A percentile compares a stretch with the other conserved stretches of the same genome.
Conservation (phyloP, 257 asterid genomes). For the Cynanchum wilfordii region DNA sequence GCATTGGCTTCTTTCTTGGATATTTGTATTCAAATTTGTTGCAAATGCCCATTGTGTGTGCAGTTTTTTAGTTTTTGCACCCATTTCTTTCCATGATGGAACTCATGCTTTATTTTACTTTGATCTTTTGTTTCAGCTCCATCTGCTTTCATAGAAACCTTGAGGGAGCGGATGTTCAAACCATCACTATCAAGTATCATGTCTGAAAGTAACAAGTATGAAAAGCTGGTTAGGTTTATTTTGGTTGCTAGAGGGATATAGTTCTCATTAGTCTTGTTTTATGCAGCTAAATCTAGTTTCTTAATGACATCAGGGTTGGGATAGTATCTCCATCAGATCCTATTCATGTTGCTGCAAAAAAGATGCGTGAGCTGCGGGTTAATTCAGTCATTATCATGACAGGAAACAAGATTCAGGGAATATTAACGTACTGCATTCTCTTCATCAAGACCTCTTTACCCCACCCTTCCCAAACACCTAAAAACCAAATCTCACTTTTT, state of each 20-base stretch:
- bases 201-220: slow-evolving; percentile 66
- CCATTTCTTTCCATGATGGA: neutral
- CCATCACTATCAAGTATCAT: slow-evolving; percentile 79
- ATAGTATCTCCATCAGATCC: slow-evolving; percentile 70
- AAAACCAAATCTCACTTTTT: neutral
- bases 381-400: slow-evolving; percentile 67
- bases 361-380: slow-evolving; percentile 78
- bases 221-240: slow-evolving; percentile 14
- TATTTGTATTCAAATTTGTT: neutral
- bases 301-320: slow-evolving; percentile 57
- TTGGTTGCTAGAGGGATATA: neutral
- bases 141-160: slow-evolving; percentile 72
- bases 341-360: slow-evolving; percentile 80
- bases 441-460: slow-evolving; percentile 10
- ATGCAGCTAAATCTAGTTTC: slow-evolving; percentile 21
- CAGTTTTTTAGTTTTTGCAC: neutral
- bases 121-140: slow-evolving; percentile 57
- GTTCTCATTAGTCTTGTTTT: slow-evolving; percentile 14
- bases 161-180: slow-evolving; percentile 91
- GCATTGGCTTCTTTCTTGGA: neutral
- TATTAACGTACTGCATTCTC: slow-evolving; percentile 62
- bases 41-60: neutral
- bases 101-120: neutral
- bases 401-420: slow-evolving; percentile 76
- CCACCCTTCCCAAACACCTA: neutral